Base-by-base conservation (phyloP, 805 yeast genomes). In the Yarrowia hollandica region DNA sequence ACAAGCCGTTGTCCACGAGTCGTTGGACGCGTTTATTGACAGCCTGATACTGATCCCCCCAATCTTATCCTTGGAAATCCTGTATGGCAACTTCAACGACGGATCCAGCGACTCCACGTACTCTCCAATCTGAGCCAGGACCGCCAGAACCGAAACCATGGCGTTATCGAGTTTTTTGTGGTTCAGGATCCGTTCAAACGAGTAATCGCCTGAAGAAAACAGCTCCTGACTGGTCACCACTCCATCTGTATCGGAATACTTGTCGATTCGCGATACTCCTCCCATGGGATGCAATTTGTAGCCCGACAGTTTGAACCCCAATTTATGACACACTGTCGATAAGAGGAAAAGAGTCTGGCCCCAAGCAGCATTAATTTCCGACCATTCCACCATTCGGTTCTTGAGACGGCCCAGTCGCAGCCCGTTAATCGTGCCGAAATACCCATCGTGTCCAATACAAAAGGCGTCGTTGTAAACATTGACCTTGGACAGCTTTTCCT, bases 1-100 rank as follows among this genome's bases (percentile, higher is more conserved):
- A 72, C 96, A 90, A 0, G 96, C 92, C 22, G 85, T 81, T 0
- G 97, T 89, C 98, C 98, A 91, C 62, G 86, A 89, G 42, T 82
- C 82, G 68, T 85, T 85, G 0, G 85, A 80, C 3, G 78, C 72
- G 61, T 78, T 75, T 2, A 88, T 79, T 1, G 88, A 81, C 1
- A 89, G 78, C 46, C 84, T 75, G n/a, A 92, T 85, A 52, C 88
- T 82, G 60, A 82, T 79, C 1, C 88, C 90, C 1, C 94, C 96
- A 31, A 92, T 85, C 56, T 79, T 79, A 62, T 87, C 96, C 8
- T 77, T 78, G 0, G 80, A 77, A 71, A 91, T 88, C 16, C 73
- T 73, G 68, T 90, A 90, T 0, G 97, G 97, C 16, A 90, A 70
- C 42, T 84, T 88, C 42, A 84, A 77, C 7, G 67, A 61, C 5